Evolutionary conservation across 192 early-diverging fungal genomes (phyloP), one percentile per base, ranked within the genome.

Genomic region (Phycomyces nitens): DNA sequence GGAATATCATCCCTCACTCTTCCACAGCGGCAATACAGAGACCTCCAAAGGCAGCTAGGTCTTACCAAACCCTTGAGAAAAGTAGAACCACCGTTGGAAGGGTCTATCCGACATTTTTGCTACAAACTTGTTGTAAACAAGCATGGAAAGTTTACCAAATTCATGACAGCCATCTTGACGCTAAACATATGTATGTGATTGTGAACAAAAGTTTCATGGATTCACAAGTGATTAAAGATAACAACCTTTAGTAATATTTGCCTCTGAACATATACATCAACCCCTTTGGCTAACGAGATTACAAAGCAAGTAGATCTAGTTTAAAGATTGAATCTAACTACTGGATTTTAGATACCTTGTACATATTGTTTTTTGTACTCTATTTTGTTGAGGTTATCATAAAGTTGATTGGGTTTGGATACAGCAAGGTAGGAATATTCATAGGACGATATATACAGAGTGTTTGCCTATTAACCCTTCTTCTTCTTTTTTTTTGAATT

Each of bases 1-100:
- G 68, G 68, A 18, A 70, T 70, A 27, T 70, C 68, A 11, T 70
- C 68, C 14, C 50, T 70, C 5, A 70, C 68, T 1, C 51, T 40
- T 9, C 22, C 60, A 16, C 68, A 70, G 52, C 61, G 68, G 27
- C 60, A 70, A 22, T 70, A 38, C 26, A 43, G 58, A 52, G 68
- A 70, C 42, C 44, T 70, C 14, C 68, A 70, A 38, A 54, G 68
- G 8, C 54, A 57, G 29, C 29, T 70, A 9, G 26, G 34, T 5
- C 53, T 57, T 14, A 21, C 64, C 4, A 64, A 64, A 21, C 68
- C 68, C n/a, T 44, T 34, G n/a, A 27, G 55, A 27, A 50, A 64
- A 11, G 34, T 47, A 6, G 38, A 57, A 1, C 6, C 49, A 22
- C 61, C 68, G 20, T 56, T 62, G n/a, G n/a, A 57, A 18, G 47